Base-by-base conservation (phyloP, 345 rosid species). In the Clarkia xantiana region DNA sequence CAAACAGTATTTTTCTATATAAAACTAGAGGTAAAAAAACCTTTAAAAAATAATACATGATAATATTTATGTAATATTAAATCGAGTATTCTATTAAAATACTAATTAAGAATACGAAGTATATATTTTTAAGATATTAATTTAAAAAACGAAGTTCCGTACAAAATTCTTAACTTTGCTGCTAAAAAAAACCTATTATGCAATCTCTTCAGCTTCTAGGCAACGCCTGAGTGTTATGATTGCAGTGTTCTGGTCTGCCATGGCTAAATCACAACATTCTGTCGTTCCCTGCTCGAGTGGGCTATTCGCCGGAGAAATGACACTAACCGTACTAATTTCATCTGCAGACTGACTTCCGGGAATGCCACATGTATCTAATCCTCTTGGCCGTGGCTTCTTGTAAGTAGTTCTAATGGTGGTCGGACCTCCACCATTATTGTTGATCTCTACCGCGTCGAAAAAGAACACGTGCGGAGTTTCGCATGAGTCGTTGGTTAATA, bases 381-480 rank as follows among this genome's bases (percentile, higher is more conserved):
- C 59, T 1, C 56, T 57, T 18, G 2, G 4, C 10, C 10, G 17
- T 44, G 50, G 14, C 25, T 79, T 44, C 18, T 10, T 50, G n/a
- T 75, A 78, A 10, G 67, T 62, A 0, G 78, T 70, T 55, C n/a
- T n/a, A n/a, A 72, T 45, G 14, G 78, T 57, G 25, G 47, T n/a
- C n/a, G n/a, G n/a, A n/a, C n/a, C n/a, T n/a, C n/a, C 56, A 41
- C 62, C 34, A 13, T 22, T 59, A 59, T 49, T 17, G 8, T 23
- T 19, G 19, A 58, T 61, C 45, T 57, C 55, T 18, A 72, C 47
- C 7, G 82, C 70, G 4, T 73, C 70, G 15, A 84, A 68, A 81
- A 73, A 85, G 39, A 79, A 76, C 20, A 67, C 64, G 57, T 60
- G 82, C 60, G 93, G 93, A 58, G 70, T 62, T 59, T 67, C 61